Percentiles rank a stretch among this genome's conserved stretches.
Conservation (phyloP, 768 basidiomycete species). For the Lentinula raphanica region DNA sequence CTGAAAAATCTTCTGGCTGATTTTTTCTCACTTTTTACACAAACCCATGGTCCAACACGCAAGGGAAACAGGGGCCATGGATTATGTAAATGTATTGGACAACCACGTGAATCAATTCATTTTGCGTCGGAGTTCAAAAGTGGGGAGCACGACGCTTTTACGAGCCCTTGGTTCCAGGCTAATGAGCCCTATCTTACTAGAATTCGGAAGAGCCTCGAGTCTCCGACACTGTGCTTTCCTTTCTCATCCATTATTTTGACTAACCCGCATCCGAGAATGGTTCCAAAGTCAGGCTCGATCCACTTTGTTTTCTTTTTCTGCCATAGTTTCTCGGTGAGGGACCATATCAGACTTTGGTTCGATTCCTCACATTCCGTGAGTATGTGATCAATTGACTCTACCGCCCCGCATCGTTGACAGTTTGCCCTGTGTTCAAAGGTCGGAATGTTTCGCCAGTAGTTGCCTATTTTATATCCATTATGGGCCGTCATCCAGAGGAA, state of each 20-base stretch:
- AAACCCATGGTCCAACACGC: too few relatives aligned
- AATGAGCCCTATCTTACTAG: too few relatives aligned
- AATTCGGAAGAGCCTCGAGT: constrained; percentile 18
- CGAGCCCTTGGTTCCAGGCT: too few relatives aligned
- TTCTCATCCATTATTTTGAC: neutral
- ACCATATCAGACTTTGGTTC: constrained; percentile 21
- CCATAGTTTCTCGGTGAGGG: constrained; percentile 14
- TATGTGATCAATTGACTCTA: constrained; percentile 26
- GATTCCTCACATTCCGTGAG: constrained; percentile 18
- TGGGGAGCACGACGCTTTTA: too few relatives aligned
- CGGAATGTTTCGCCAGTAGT: neutral
- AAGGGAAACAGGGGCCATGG: too few relatives aligned
- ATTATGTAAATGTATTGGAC: too few relatives aligned
- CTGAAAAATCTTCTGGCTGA: too few relatives aligned
- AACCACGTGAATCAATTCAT: too few relatives aligned
- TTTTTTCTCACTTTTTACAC: too few relatives aligned
- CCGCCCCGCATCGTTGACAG: constrained; percentile 4
- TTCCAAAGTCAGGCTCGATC: constrained; percentile 11
- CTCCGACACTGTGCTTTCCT: constrained; percentile 5
- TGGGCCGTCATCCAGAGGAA: too few relatives aligned
- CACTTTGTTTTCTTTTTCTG: constrained; percentile 11
- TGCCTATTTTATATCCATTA: too few relatives aligned
- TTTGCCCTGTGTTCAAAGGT: neutral
- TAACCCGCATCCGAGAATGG: constrained; percentile 14
- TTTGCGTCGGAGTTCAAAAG: too few relatives aligned